Base-by-base conservation (phyloP, 805 yeast genomes). In the Schwanniomyces vanrijiae region DNA sequence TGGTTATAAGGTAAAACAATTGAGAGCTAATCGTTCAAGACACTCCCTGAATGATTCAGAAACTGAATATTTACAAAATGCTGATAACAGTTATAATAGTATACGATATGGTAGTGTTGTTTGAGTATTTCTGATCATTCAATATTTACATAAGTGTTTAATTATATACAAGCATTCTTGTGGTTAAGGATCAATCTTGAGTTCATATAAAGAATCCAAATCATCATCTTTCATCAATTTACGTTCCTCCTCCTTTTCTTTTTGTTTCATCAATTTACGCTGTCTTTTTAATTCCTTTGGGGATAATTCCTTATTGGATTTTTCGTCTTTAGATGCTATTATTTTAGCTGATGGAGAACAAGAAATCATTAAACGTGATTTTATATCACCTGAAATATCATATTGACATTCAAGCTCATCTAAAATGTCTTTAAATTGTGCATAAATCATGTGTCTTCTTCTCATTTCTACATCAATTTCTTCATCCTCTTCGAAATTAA, bases 1-100 rank as follows among this genome's bases (percentile, higher is more conserved):
- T 55, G 77, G 77, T 11, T 71, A 64, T 53, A 71, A 69, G 47
- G 77, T 73, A 13, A 62, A 65, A 40, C 69, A 66, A 52, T 55
- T 73, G 42, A 51, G 77, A 35, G 62, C 55, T 18, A 59, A 61
- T 29, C 37, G 69, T 26, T 43, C 51, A 34, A 53, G 54, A 24
- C 52, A 42, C 19, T 40, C 26, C 16, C 38, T 24, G 34, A 28
- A 40, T 21, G 31, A 29, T 14, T 19, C 28, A 18, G 42, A 37
- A 14, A 49, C 22, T 41, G 19, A 13, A 11, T n/a, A 33, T 26
- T 31, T 33, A 25, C 46, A 42, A 19, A 34, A 29, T 28, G 42
- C 37, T 31, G 34, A 40, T 35, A 37, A 41, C 44, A 40, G 39
- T 42, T 22, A 21, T 19, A 40, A 55, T 38, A 50, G 49, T 34